Base-by-base conservation (phyloP, 495 filamentous ascomycete genomes). In the Cetradonia linearis region DNA sequence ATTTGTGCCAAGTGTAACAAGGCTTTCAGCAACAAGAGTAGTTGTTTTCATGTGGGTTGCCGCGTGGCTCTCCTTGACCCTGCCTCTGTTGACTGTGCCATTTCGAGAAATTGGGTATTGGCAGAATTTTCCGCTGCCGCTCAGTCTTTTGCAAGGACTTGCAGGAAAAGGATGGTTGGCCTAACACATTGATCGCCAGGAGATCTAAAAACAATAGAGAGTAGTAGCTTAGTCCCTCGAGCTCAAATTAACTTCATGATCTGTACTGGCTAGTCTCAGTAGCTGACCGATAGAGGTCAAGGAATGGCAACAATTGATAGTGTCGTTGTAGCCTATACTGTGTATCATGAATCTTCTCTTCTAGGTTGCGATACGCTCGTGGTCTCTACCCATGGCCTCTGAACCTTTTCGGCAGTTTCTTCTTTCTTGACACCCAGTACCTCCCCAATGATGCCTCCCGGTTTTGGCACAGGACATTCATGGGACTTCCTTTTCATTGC, bases 391-490 rank as follows among this genome's bases (percentile, higher is more conserved):
- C 50, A 28, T 33, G 59, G 37, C n/a, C 38, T 42, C 1, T 25
- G 40, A 20, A 18, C 36, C 14, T 46, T 53, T 48, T 57, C 40
- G 38, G 62, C 56, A 49, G 63, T 69, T 33, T 64, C 56, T 23
- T 42, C 44, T 42, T 48, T 71, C 63, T 69, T 77, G 66, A 93
- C 86, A 1, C 89, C 89, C 63, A 95, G 72, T 42, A 91, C 66
- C 68, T 86, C 79, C 25, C 87, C 87, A 56, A 93, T 71, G 14
- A 88, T 70, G 11, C 88, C 89, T 20, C 79, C 75, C 1, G 89
- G 90, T 67, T 94, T 95, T 5, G 90, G 90, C 2, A 95, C 85
- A 0, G 89, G 90, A 66, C 90, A 95, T 69, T 91, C 76, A 55
- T 66, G 67, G 66, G 16, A 68, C 67, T 25, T 71, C 64, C 33